Evolutionary conservation across 257 asterid species (phyloP).

Genomic region (Lithospermum erythrorhizon): DNA sequence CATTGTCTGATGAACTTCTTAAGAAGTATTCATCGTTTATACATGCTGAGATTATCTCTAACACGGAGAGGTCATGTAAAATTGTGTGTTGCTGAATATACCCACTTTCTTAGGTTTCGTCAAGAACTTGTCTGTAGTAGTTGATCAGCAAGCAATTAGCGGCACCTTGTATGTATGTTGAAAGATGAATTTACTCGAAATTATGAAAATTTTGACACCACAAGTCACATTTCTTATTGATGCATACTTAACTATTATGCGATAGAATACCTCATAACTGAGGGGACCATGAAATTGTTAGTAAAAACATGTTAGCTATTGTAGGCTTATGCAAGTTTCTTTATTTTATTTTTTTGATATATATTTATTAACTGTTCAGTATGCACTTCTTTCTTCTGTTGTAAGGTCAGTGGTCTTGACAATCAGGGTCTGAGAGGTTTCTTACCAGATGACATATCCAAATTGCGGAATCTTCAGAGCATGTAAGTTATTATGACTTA

Average conservation of each 20-base stretch:
- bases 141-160: neutral
- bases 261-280: neutral
- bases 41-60: neutral
- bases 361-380: slow-evolving; percentile 4
- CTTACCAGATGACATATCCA: slow-evolving; percentile 65
- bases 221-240: neutral
- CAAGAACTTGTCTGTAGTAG: too few relatives aligned
- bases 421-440: slow-evolving; percentile 88
- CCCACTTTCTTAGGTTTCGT: too few relatives aligned
- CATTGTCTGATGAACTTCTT: neutral
- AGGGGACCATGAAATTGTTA: neutral
- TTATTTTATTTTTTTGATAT: slow-evolving; percentile 4
- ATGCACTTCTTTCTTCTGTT: slow-evolving; percentile 12
- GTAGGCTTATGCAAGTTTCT: neutral
- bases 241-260: neutral
- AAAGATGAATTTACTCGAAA: neutral
- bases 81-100: too few relatives aligned
- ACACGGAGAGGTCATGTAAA: too few relatives aligned
- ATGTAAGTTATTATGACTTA: slow-evolving; percentile 47
- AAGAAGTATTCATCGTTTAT: neutral
- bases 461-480: slow-evolving; percentile 81
- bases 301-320: neutral
- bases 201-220: too few relatives aligned
- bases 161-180: neutral
- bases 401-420: slow-evolving; percentile 70